Percentiles rank a stretch among this genome's conserved stretches.
These are phyloP conservation scores for Fonsecaea pugnacius DNA, from an alignment of 2,329 filamentous ascomycete genomes.

Conservation along the genomic window DNA sequence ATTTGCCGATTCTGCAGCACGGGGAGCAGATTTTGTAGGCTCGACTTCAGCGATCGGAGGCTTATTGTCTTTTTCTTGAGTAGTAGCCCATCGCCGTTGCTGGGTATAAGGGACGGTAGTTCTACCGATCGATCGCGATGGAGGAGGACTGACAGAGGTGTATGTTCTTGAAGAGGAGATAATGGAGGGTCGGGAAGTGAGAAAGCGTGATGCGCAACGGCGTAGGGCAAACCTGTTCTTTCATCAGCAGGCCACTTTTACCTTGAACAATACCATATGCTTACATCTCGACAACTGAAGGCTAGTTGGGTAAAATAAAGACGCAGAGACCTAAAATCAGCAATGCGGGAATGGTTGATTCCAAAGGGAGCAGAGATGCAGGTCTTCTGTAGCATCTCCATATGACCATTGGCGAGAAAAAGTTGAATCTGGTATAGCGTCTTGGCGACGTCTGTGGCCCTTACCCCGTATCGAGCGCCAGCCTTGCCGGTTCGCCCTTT, in stretches of 20 bases:
- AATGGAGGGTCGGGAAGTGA: conserved; percentile 54
- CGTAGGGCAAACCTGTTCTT: conserved; percentile 60
- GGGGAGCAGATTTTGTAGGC: conserved; percentile 34
- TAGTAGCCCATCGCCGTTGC: conserved; percentile 56
- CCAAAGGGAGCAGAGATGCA: background rate
- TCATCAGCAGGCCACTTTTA: conserved; percentile 3
- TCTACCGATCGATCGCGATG: conserved; percentile 47
- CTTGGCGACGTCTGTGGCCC: background rate
- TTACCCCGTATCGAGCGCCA: background rate
- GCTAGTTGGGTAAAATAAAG: background rate
- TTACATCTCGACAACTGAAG: conserved; percentile 10
- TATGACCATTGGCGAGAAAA: conserved; percentile 59
- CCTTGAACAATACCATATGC: background rate
- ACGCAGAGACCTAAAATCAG: conserved; percentile 52
- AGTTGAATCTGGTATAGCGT: conserved; percentile 40
- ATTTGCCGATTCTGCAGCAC: conserved; percentile 33
- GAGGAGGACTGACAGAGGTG: conserved; percentile 44
- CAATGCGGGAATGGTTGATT: background rate
- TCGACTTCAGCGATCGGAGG: conserved; percentile 35
- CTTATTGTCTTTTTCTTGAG: conserved; percentile 37
- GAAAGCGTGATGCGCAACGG: conserved; percentile 60
- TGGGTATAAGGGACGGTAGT: conserved; percentile 47
- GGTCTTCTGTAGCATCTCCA: background rate
- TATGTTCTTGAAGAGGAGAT: conserved; percentile 50
- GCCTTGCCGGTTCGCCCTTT: too few species aligned